Conservation (phyloP, 2,329 filamentous ascomycete genomes). For the Podosphaera leucotricha region DNA sequence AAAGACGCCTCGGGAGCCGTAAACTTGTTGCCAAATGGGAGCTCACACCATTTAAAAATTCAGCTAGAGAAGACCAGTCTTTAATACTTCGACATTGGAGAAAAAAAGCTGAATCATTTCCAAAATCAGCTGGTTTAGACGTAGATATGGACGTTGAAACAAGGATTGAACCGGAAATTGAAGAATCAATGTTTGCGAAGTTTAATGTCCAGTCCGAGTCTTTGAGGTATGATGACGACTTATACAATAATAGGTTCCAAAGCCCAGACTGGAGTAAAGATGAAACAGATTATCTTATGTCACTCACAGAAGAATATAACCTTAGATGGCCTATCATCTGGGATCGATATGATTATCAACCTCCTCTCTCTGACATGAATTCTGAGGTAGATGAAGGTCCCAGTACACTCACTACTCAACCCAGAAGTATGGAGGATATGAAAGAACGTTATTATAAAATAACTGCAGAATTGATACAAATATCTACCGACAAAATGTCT, state of each 20-base stretch:
- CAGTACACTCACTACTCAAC: constrained; percentile 24
- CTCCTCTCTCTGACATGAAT: constrained; percentile 22
- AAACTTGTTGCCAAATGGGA: constrained; percentile 41
- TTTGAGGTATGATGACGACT: constrained; percentile 64
- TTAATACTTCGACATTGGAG: constrained; percentile 64
- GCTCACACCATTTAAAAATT: constrained; percentile 49
- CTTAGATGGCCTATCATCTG: constrained; percentile 78
- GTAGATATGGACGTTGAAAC: constrained; percentile 15
- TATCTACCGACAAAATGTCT: constrained; percentile 55
- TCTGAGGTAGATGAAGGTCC: constrained; percentile 23
- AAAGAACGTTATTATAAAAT: constrained; percentile 82
- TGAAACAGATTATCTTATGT: constrained; percentile 80
- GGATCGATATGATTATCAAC: constrained; percentile 67
- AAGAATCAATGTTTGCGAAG: constrained; percentile 52
- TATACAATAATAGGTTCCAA: constrained; percentile 55
- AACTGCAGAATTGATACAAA: constrained; percentile 57
- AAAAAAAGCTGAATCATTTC: constrained; percentile 29
- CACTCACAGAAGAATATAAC: constrained; percentile 53
- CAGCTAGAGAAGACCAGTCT: constrained; percentile 41
- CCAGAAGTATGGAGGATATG: constrained; percentile 63
- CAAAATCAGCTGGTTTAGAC: constrained; percentile 17
- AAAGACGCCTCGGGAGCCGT: constrained; percentile 27
- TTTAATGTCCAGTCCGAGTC: constrained; percentile 65
- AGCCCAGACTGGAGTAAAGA: constrained; percentile 67
- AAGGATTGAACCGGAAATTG: constrained; percentile 18